Evolutionary conservation across 225 moss, liverwort and hornwort genomes (phyloP), one percentile per base, ranked within the genome.

Genomic region (Polytrichum commune): DNA sequence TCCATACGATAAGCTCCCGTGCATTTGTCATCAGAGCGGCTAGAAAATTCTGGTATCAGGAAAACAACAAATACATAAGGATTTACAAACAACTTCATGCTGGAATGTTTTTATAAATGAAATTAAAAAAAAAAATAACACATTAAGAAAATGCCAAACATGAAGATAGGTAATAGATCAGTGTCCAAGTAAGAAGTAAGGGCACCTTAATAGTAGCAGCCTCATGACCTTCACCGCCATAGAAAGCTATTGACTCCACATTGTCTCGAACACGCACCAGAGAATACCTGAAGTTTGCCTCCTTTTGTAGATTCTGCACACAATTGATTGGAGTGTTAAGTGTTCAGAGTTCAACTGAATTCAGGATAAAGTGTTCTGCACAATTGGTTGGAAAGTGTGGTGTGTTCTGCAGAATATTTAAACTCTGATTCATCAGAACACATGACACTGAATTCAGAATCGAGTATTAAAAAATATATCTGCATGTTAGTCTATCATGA

Each of bases 241-340:
- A 96, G 75, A 96, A 96, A 77, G 96, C 96, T 75, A 96, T 92
- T 2, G 96, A 92, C 79, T 93, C 96, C 54, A 92, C 96, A 63
- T 96, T 96, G 76, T 96, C 96, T 53, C 96, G 92, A 78, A 96
- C 87, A 70, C 93, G 86, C 60, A 96, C 96, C 71, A 96, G 81
- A 29, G 93, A 96, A 79, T 96, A 96, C 80, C 96, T 89, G 80
- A 93, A 92, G 72, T 96, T 90, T 67, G 96, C 96, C 82, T 96
- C 96, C 67, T 80, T 92, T 86, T 96, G 96, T 35, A 96, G 79
- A 64, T 82, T 83, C 93, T 96, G 89, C 73, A 64, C n/a, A 38
- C 26, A 71, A 58, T 58, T 22, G 20, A 58, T n/a, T 2, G 16
- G 29, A 4, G 8, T 54, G 55, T 19, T 7, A 0, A 18, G 28